These are phyloP conservation scores for Neovahlkampfia damariscottae DNA, from an alignment of 78 protist species.

Conservation along the genomic window DNA sequence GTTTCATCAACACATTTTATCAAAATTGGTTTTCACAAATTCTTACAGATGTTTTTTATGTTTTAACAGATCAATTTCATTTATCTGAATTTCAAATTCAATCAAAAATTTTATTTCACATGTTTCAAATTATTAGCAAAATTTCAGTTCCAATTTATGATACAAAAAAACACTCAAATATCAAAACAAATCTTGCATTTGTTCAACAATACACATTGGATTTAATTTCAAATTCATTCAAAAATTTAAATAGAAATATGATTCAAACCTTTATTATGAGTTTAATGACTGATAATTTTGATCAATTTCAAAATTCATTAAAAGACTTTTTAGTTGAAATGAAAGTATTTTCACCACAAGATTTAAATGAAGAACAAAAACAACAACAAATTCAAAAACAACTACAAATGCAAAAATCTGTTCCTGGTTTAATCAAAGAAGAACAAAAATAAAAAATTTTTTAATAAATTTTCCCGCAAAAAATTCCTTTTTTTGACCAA, in stretches of 20 bases:
- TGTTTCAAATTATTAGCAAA: background rate
- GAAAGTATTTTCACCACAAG: background rate
- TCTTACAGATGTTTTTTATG: constrained; percentile 39
- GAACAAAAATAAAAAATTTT: too few relatives aligned
- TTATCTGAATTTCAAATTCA: constrained; percentile 36
- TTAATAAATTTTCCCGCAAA: too few relatives aligned
- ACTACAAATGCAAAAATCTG: background rate
- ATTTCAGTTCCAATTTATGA: background rate
- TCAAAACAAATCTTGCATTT: background rate
- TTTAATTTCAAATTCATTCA: background rate
- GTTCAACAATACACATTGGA: background rate
- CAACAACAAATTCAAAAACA: background rate
- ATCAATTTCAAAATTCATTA: background rate
- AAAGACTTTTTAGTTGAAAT: background rate
- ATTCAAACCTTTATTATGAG: background rate
- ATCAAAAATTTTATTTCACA: background rate
- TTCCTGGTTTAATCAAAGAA: background rate
- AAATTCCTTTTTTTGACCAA: too few relatives aligned
- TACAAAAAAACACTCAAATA: background rate
- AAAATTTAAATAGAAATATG: background rate
- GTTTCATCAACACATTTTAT: background rate
- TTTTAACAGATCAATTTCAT: constrained; percentile 71
- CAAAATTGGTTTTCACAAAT: constrained; percentile 23
- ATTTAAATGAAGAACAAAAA: background rate
- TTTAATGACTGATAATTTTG: background rate